A percentile compares a stretch with the other conserved stretches of the same genome.
phyloP scores from a whole-genome alignment of 495 filamentous ascomycete species.

The Letharia lupina region DNA sequence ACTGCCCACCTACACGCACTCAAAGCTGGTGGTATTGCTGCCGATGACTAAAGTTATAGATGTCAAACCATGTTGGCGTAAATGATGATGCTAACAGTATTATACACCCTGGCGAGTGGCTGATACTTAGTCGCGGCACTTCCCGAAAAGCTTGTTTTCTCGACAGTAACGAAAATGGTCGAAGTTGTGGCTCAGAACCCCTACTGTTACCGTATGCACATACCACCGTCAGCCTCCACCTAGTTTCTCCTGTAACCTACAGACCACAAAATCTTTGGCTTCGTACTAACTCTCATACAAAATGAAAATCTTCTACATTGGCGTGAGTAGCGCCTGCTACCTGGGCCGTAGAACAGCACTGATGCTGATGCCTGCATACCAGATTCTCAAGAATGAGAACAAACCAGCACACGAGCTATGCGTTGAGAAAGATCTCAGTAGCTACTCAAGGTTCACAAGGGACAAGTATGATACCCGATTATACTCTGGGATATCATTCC shows the following conservation, averaged over 20 bases:
- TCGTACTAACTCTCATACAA: constrained; percentile 24
- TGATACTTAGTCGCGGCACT: neutral
- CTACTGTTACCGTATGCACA: too few species aligned
- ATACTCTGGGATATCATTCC: neutral
- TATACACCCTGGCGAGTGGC: neutral
- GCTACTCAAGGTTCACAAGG: constrained; percentile 74
- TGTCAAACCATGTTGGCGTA: too few species aligned
- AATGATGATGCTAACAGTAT: too few species aligned
- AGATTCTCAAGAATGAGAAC: constrained; percentile 75
- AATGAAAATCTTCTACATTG: constrained; percentile 95
- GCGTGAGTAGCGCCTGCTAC: constrained; percentile 47
- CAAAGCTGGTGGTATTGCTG: neutral
- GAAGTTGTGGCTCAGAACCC: neutral
- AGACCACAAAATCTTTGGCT: neutral
- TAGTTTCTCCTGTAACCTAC: neutral
- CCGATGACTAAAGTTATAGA: neutral
- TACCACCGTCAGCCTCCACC: too few species aligned
- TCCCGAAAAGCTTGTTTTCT: neutral
- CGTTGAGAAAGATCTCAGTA: constrained; percentile 69
- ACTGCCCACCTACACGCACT: neutral
- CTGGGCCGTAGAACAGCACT: constrained; percentile 3
- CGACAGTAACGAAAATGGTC: neutral
- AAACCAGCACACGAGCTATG: constrained; percentile 75
- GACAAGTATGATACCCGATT: constrained; percentile 42
- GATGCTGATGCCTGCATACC: constrained; percentile 19